A percentile compares a stretch with the other conserved stretches of the same genome.
Conservation (phyloP, 768 basidiomycete genomes). For the Termitomyces sp. region DNA sequence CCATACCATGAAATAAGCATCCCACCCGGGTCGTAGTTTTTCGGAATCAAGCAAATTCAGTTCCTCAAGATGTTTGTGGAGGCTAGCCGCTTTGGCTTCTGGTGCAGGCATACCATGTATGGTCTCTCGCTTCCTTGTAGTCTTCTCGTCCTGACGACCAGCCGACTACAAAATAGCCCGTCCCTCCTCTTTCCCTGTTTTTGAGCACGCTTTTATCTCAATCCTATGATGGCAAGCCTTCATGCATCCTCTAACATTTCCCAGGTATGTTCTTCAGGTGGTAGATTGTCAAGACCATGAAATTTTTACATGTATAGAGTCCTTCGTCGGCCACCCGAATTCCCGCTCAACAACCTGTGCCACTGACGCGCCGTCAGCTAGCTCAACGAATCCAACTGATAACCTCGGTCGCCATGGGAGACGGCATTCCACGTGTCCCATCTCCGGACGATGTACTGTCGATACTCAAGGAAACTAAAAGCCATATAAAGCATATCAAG, state of each 20-base stretch:
- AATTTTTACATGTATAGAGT: neutral
- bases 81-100: slow-evolving; percentile 28
- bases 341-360: neutral
- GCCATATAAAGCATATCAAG: slow-evolving; percentile 12
- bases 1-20: slow-evolving; percentile 93
- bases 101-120: slow-evolving; percentile 15
- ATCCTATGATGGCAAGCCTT: neutral
- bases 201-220: neutral
- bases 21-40: slow-evolving; percentile 86
- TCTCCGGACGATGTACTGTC: slow-evolving; percentile 10
- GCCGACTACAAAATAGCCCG: slow-evolving; percentile 1
- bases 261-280: neutral
- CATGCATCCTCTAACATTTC: neutral
- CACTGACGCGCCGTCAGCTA: slow-evolving; percentile 2
- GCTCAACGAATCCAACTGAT: slow-evolving; percentile 2
- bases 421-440: slow-evolving; percentile 17
- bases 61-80: slow-evolving; percentile 60
- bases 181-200: neutral
- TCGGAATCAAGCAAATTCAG: slow-evolving; percentile 68
- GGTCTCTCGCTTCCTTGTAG: slow-evolving; percentile 16
- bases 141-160: slow-evolving; percentile 6
- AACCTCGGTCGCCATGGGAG: slow-evolving; percentile 1
- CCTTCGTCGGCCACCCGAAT: neutral
- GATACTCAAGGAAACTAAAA: slow-evolving; percentile 13
- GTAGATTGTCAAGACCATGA: neutral